Evolutionary conservation across 169 alveolate genomes (phyloP), one percentile per base, ranked within the genome.

Genomic region (Toxoplasma gondii): DNA sequence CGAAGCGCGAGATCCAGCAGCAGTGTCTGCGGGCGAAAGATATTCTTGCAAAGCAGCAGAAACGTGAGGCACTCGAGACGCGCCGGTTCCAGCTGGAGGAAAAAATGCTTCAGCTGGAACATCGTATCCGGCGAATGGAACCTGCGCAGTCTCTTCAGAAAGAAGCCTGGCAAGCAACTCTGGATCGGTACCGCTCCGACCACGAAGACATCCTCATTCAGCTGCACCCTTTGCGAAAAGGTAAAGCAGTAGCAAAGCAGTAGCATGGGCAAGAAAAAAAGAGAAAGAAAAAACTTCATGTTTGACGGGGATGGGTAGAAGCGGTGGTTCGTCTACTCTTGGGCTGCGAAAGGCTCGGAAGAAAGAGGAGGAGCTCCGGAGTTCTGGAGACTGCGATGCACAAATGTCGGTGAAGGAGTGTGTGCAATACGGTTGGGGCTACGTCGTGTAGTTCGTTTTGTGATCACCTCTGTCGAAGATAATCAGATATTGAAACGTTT

Each of bases 1-100:
- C 98, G n/a, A 91, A 98, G 88, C 81, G 98, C 44, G 98, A 97
- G 81, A 97, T 97, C 67, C 98, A 97, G 91, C 97, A 97, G 92
- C 98, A 97, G 95, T 97, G 98, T 81, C 80, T 97, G 41, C 92
- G 98, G 70, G 98, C 98, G n/a, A 96, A 97, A 86, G 96, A 96
- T 27, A 97, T 97, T 96, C 97, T 84, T 97, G 96, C 87, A 96
- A 90, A 64, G 53, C 92, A 96, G 97, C 96, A 96, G 94, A 97
- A 96, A 83, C 96, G 97, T 94, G 98, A 97, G 92, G 94, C 94
- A 64, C 94, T 95, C 44, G 98, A 97, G 91, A 97, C 98, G 10
- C 94, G 96, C 34, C 70, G 97, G 91, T 97, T 96, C 88, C 97
- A 96, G 87, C 94, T 97, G 36, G 97, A 96, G 93, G 98, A 96